These are phyloP conservation scores for Skeletonema potamos DNA, from an alignment of 108 stramenopile genomes.

Conservation along the genomic window DNA sequence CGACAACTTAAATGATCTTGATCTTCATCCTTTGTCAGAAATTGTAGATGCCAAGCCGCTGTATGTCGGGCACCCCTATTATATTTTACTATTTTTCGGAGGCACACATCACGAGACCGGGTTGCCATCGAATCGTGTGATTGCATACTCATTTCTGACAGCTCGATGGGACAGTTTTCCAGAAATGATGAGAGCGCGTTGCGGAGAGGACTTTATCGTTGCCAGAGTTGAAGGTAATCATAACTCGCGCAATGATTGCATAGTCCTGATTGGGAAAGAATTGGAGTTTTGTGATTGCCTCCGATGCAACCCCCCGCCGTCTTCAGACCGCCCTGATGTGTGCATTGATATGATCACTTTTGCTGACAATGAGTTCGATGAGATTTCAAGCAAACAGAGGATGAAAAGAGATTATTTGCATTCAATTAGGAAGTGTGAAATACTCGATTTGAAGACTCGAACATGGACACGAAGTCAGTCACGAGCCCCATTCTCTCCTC, in stretches of 20 bases:
- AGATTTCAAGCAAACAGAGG: neutral
- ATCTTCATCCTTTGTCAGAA: slow-evolving; percentile 21
- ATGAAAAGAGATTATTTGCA: neutral
- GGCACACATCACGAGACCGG: slow-evolving; percentile 21
- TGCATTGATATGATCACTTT: neutral
- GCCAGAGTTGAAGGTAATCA: slow-evolving; percentile 19
- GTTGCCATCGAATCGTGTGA: slow-evolving; percentile 13
- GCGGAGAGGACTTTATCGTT: slow-evolving; percentile 22
- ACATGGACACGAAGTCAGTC: slow-evolving; percentile 19
- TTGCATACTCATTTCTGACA: slow-evolving; percentile 26
- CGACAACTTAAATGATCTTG: neutral
- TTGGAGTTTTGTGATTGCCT: slow-evolving; percentile 30
- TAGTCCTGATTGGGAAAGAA: slow-evolving; percentile 28
- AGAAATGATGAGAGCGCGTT: slow-evolving; percentile 25
- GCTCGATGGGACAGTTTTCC: slow-evolving; percentile 23
- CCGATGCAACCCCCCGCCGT: slow-evolving; percentile 15
- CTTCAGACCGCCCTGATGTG: neutral
- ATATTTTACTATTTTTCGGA: slow-evolving; percentile 21
- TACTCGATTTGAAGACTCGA: slow-evolving; percentile 12
- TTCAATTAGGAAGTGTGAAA: slow-evolving; percentile 15
- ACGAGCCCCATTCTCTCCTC: slow-evolving; percentile 26
- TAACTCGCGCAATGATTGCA: slow-evolving; percentile 3
- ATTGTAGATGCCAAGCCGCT: slow-evolving; percentile 19
- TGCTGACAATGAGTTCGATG: neutral
- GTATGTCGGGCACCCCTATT: slow-evolving; percentile 18